Evolutionary conservation across 148 eudicot species (phyloP).

Genomic region (Dysphania ambrosioides): DNA sequence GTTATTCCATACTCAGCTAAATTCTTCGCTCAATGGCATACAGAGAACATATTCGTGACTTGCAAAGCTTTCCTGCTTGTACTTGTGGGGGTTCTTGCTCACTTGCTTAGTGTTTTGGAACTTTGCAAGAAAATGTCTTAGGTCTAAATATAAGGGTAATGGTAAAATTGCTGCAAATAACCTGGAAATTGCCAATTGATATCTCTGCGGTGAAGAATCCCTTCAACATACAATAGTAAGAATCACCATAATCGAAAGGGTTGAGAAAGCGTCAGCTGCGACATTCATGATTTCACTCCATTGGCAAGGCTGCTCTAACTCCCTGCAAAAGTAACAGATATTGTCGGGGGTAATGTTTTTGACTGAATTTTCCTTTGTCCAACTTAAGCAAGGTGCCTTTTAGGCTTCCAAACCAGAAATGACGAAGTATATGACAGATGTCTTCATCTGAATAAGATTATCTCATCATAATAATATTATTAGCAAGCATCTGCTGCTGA

Average conservation of each 20-base stretch:
- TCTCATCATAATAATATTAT: too few relatives aligned
- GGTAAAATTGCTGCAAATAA: background rate
- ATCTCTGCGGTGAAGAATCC: background rate
- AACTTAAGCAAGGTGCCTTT: background rate
- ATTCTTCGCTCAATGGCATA: background rate
- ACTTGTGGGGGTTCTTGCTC: background rate
- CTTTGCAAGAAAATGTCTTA: background rate
- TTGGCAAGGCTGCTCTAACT: background rate
- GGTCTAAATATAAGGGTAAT: background rate
- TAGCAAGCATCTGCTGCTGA: too few relatives aligned
- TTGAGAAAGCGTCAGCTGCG: background rate
- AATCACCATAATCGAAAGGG: background rate
- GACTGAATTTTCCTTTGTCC: background rate
- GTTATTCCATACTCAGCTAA: too few relatives aligned
- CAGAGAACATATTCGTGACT: background rate
- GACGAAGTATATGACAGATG: background rate
- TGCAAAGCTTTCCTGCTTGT: background rate
- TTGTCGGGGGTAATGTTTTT: background rate
- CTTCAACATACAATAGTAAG: background rate
- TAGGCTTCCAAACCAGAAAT: background rate
- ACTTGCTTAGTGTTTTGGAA: background rate
- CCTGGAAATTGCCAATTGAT: background rate
- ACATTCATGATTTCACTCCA: constrained; percentile 8
- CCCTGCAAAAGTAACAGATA: constrained; percentile 10
- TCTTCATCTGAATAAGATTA: background rate